phyloP scores from a whole-genome alignment of 768 basidiomycete species.

The Pulveroboletus sp. region DNA sequence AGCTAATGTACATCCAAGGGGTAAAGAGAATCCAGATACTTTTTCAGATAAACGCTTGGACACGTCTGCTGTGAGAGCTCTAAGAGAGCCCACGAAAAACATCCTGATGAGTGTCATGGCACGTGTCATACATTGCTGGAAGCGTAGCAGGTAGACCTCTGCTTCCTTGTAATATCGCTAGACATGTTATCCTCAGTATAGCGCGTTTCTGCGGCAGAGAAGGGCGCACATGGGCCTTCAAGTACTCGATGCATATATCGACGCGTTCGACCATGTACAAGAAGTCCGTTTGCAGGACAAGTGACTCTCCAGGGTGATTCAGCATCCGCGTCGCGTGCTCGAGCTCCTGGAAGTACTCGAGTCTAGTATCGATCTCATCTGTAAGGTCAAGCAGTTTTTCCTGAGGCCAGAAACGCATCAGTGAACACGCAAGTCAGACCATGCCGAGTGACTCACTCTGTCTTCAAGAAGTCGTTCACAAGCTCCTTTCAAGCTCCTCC shows the following conservation, averaged over 20 bases:
- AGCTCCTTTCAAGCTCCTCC: constrained; percentile 84
- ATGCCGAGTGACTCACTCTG: constrained; percentile 52
- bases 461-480: constrained; percentile 90
- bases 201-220: not conserved
- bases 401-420: constrained; percentile 35
- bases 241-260: constrained; percentile 90
- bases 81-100: constrained; percentile 86
- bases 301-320: constrained; percentile 88
- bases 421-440: not conserved
- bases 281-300: constrained; percentile 90
- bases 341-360: constrained; percentile 94
- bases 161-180: constrained; percentile 92
- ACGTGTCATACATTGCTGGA: constrained; percentile 97
- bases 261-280: constrained; percentile 95
- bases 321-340: constrained; percentile 92
- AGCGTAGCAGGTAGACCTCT: constrained; percentile 92
- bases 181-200: constrained; percentile 2
- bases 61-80: constrained; percentile 76
- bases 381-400: constrained; percentile 75
- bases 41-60: constrained; percentile 73
- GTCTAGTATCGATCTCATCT: constrained; percentile 74
- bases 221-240: constrained; percentile 75
- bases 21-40: constrained; percentile 35
- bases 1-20: not conserved
- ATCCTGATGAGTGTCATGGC: constrained; percentile 98